Conservation (phyloP, 2,329 filamentous ascomycete species). For the Sclerotinia sclerotiorum region DNA sequence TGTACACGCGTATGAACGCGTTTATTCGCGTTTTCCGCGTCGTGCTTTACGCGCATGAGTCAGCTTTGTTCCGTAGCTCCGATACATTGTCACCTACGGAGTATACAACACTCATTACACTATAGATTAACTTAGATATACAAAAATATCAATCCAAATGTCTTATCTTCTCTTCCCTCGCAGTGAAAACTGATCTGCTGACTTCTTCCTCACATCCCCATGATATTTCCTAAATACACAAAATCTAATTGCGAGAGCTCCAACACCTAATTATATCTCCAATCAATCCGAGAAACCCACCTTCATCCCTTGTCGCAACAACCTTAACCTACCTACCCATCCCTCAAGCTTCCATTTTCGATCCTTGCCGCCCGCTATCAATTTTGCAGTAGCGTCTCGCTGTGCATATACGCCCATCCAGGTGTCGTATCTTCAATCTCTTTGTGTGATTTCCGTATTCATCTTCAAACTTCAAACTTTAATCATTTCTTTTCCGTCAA, state of each 20-base stretch:
- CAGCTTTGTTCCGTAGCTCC: background rate
- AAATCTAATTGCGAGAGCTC: background rate
- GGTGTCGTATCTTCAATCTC: background rate
- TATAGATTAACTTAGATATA: too few species aligned
- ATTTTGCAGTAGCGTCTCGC: conserved; percentile 21
- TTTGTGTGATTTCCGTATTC: background rate
- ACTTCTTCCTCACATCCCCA: conserved; percentile 10
- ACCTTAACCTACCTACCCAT: too few species aligned
- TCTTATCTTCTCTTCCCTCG: background rate
- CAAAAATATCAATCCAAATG: background rate
- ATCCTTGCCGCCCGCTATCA: conserved; percentile 19
- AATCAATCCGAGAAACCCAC: background rate
- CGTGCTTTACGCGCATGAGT: background rate
- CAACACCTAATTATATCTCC: background rate
- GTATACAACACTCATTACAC: too few species aligned
- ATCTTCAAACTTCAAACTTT: too few species aligned
- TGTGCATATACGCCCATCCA: background rate
- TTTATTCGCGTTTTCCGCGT: background rate
- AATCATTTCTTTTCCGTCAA: background rate
- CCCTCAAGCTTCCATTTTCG: background rate
- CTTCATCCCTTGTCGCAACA: conserved; percentile 9
- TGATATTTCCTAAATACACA: background rate
- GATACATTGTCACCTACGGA: too few species aligned
- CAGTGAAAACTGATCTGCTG: background rate
- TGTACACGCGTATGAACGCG: background rate